Percentiles rank a stretch among this genome's conserved stretches.
phyloP scores from a whole-genome alignment of 2,329 filamentous ascomycete species.

The Trichoderma lentiforme region DNA sequence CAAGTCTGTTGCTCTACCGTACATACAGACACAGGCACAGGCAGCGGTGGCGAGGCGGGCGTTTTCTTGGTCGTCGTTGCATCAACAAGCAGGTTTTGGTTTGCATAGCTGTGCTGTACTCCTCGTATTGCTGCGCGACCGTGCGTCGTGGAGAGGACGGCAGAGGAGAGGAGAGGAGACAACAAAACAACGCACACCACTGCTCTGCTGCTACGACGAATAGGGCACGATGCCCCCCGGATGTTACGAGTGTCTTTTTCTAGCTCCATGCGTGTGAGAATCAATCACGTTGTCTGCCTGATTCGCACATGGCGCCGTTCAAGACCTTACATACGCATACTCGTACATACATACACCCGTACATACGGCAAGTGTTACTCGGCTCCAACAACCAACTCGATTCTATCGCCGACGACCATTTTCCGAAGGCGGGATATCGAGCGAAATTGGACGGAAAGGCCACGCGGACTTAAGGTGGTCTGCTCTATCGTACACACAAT shows the following conservation, averaged over 20 bases:
- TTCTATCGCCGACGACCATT: conserved; percentile 2
- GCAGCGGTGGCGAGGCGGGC: not conserved
- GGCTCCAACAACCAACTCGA: not conserved
- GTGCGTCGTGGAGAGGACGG: not conserved
- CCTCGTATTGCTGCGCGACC: conserved; percentile 6
- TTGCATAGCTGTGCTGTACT: not conserved
- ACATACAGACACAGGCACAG: not conserved
- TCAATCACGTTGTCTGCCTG: not conserved
- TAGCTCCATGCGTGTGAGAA: not conserved
- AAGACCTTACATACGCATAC: not conserved
- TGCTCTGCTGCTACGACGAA: not conserved
- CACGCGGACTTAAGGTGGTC: not conserved
- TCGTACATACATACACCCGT: not conserved
- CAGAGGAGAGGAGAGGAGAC: not conserved
- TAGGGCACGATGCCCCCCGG: conserved; percentile 4
- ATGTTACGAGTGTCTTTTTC: not conserved
- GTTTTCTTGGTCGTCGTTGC: not conserved
- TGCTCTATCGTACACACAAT: not conserved
- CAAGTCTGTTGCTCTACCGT: not conserved
- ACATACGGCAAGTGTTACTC: not conserved
- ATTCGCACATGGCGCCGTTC: conserved; percentile 2
- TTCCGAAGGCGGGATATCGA: not conserved
- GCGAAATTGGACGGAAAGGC: not conserved
- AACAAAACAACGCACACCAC: conserved; percentile 9
- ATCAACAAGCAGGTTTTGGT: not conserved